A percentile compares a stretch with the other conserved stretches of the same genome.
Evolutionary conservation across 2,329 filamentous ascomycete genomes (phyloP).

Genomic region (Aspergillus clavatus): DNA sequence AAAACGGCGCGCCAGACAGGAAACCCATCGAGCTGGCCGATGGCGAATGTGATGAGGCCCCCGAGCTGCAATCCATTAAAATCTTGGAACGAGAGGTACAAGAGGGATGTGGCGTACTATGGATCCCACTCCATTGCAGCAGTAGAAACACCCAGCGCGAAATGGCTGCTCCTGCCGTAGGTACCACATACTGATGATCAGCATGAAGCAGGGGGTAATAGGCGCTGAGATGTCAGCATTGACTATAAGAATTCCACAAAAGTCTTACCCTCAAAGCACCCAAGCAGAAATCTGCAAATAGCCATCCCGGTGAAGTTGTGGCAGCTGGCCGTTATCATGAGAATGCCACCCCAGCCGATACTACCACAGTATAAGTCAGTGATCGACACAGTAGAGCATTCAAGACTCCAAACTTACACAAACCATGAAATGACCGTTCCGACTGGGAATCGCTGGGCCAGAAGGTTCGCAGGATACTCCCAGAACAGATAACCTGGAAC

Average conservation of each 20-base stretch:
- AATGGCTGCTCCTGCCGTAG: constrained; percentile 45
- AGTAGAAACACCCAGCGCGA: constrained; percentile 44
- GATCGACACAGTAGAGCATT: neutral
- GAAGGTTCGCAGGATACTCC: constrained; percentile 41
- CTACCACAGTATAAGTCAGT: constrained; percentile 1
- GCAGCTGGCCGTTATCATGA: constrained; percentile 43
- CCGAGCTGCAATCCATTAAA: constrained; percentile 11
- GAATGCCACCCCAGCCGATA: constrained; percentile 42
- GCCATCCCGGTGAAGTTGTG: constrained; percentile 42
- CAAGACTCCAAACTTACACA: constrained; percentile 2
- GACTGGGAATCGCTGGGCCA: constrained; percentile 26
- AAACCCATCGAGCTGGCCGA: constrained; percentile 41
- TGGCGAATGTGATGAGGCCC: constrained; percentile 28
- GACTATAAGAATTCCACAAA: neutral
- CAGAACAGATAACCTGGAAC: constrained; percentile 34
- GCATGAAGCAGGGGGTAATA: constrained; percentile 48
- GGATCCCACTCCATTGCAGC: constrained; percentile 38
- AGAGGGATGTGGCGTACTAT: constrained; percentile 16
- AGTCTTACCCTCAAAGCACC: constrained; percentile 40
- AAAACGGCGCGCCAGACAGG: constrained; percentile 45
- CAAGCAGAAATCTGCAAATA: constrained; percentile 44
- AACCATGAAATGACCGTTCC: constrained; percentile 15
- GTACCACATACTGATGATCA: constrained; percentile 51
- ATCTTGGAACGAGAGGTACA: no score
- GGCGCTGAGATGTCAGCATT: constrained; percentile 29